Percentiles rank a stretch among this genome's conserved stretches.
These are phyloP conservation scores for Trichoderma breve DNA, from an alignment of 2,329 filamentous ascomycete species.

Conservation along the genomic window DNA sequence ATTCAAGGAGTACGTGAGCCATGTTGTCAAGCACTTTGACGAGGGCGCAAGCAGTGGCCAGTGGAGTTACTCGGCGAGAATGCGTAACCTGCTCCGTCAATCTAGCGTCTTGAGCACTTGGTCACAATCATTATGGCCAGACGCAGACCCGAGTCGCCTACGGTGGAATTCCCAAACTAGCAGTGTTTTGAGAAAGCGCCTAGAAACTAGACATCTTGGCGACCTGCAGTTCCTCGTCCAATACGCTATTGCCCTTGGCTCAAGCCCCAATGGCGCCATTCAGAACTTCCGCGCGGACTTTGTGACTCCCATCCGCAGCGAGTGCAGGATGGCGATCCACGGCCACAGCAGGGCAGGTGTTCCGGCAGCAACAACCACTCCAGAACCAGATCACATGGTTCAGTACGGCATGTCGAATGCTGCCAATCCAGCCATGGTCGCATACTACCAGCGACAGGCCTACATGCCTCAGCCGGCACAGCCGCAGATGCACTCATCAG, in stretches of 20 bases:
- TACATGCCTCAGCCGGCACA: constrained; percentile 24
- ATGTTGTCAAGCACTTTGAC: constrained; percentile 49
- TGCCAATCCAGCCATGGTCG: constrained; percentile 35
- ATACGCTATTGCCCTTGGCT: constrained; percentile 40
- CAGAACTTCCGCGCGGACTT: constrained; percentile 35
- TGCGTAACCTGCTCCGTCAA: constrained; percentile 47
- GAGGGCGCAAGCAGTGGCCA: constrained; percentile 39
- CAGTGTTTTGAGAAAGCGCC: constrained; percentile 41
- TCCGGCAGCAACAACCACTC: constrained; percentile 27
- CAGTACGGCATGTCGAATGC: constrained; percentile 39
- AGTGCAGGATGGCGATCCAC: constrained; percentile 35
- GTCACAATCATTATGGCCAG: constrained; percentile 37
- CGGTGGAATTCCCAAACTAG: constrained; percentile 44
- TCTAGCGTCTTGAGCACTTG: constrained; percentile 37
- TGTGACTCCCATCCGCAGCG: constrained; percentile 36
- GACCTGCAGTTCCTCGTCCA: constrained; percentile 40
- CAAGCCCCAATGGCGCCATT: constrained; percentile 30
- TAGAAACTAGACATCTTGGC: constrained; percentile 46
- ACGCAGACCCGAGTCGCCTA: constrained; percentile 35
- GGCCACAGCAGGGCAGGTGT: constrained; percentile 34
- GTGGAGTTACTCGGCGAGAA: constrained; percentile 45
- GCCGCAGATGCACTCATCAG: constrained; percentile 21
- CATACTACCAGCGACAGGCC: constrained; percentile 38
- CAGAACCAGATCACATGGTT: constrained; percentile 32
- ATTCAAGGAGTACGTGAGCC: constrained; percentile 46